Percentiles rank a stretch among this genome's conserved stretches.
These are phyloP conservation scores for Incumbomyces delicatus DNA, from an alignment of 2,329 filamentous ascomycete genomes.

Conservation along the genomic window DNA sequence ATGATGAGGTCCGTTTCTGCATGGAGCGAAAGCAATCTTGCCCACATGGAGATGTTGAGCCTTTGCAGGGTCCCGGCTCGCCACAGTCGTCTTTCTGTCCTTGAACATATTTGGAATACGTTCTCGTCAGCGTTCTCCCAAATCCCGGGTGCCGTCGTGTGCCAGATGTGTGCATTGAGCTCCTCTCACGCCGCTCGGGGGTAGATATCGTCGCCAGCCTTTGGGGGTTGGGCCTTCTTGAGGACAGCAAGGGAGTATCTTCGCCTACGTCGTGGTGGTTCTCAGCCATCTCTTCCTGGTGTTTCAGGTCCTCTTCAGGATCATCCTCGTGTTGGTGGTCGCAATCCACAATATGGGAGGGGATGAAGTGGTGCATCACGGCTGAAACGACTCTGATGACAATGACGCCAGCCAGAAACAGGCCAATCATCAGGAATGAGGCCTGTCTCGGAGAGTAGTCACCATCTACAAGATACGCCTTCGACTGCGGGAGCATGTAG, in stretches of 20 bases:
- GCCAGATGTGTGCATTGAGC: conserved; percentile 17
- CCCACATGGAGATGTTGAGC: conserved; percentile 52
- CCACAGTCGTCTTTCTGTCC: conserved; percentile 44
- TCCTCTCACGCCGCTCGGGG: conserved; percentile 11
- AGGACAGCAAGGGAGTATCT: conserved; percentile 3
- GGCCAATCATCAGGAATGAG: conserved; percentile 38
- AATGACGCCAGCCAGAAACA: conserved; percentile 40
- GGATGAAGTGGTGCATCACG: conserved; percentile 38
- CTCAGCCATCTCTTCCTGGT: conserved; percentile 1
- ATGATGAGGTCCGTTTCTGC: conserved; percentile 16
- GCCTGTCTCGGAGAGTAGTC: conserved; percentile 58
- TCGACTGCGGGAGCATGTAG: conserved; percentile 84
- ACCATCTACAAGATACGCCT: conserved; percentile 61
- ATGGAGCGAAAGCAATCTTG: conserved; percentile 48
- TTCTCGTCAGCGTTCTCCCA: conserved; percentile 26
- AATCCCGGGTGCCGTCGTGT: conserved; percentile 27
- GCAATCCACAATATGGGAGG: conserved; percentile 33
- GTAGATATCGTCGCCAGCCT: background rate
- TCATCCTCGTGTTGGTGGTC: conserved; percentile 7
- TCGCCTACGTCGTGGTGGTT: background rate
- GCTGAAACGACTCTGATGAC: conserved; percentile 37
- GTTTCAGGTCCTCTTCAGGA: background rate
- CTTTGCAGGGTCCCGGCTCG: conserved; percentile 50
- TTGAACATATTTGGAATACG: conserved; percentile 41
- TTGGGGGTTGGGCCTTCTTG: background rate